Base-by-base conservation (phyloP, 768 basidiomycete genomes). In the Boletus tomentosulus region DNA sequence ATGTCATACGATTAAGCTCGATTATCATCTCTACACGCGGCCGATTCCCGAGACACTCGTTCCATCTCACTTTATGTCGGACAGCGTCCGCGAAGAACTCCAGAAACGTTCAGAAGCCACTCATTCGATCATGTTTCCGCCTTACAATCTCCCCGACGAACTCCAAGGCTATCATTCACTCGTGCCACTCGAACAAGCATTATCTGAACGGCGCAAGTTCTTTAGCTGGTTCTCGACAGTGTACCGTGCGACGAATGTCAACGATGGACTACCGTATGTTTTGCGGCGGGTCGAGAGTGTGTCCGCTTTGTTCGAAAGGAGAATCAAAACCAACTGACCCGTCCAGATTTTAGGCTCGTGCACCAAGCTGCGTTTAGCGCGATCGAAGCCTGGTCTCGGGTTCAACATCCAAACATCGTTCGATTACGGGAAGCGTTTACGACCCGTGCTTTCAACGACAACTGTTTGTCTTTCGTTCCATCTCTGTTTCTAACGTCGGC, bases 361-460 rank as follows among this genome's bases (percentile, higher is more conserved):
- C 84, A 90, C 58, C 90, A 92, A 63, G 74, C 78, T 22, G 94
- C 96, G 1, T 95, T 99, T 62, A 73, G 72, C 12, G 73, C 84
- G 9, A 86, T 98, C 44, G 95, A 97, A 59, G 74, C 83, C 15
- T 99, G 97, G 97, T 83, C 84, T 1, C 77, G 81, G 42, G 76
- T 98, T 52, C 80, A 76, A 16, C 96, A 98, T 72, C 94, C 97
- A 1, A 86, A 82, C 57, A 86, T 99, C 55, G 83, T 96, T 15
- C 70, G 82, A 9, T 74, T 98, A 22, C 80, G 82, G 46, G 97
- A 98, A 67, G 97, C 96, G 0, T 98, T 99, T 74, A 98, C 97
- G 0, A 96, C 96, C 0, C 81, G 86, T 28, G 83, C 89, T 1
- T 99, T 99, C 69, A 84, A 85, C 51, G 97, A 98, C 67, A 87